These are phyloP conservation scores for Datura wrightii DNA, from an alignment of 257 asterid genomes.

Conservation along the genomic window DNA sequence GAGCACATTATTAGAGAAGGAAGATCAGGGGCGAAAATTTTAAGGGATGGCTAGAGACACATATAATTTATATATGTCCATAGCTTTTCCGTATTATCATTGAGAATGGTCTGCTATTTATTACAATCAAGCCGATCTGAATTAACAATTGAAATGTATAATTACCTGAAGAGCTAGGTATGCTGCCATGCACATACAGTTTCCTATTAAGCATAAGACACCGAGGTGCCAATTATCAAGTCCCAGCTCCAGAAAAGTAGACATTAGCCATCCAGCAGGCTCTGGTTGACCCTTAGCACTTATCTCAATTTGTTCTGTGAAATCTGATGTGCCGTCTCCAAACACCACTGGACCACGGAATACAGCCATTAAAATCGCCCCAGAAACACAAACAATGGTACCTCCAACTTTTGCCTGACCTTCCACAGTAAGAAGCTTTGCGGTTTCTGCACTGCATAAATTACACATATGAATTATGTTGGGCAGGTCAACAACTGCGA, in stretches of 20 bases:
- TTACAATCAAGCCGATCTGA: background rate
- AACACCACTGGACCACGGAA: slow-evolving; percentile 88
- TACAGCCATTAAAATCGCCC: slow-evolving; percentile 86
- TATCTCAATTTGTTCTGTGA: slow-evolving; percentile 59
- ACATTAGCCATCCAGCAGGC: slow-evolving; percentile 76
- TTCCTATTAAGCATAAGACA: slow-evolving; percentile 86
- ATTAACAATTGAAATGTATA: background rate
- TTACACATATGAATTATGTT: slow-evolving; percentile 44
- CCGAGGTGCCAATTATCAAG: slow-evolving; percentile 90
- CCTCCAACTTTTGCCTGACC: slow-evolving; percentile 96
- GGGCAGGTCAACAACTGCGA: slow-evolving; percentile 7
- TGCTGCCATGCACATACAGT: slow-evolving; percentile 93
- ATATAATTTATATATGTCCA: background rate
- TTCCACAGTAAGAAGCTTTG: slow-evolving; percentile 68
- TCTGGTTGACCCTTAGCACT: slow-evolving; percentile 88
- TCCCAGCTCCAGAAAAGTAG: slow-evolving; percentile 65
- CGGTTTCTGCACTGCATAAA: slow-evolving; percentile 88
- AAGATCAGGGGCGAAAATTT: background rate
- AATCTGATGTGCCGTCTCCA: slow-evolving; percentile 69
- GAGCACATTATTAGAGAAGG: slow-evolving; percentile 9
- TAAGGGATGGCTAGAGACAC: background rate
- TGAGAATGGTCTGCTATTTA: background rate
- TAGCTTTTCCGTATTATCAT: background rate
- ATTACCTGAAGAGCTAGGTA: slow-evolving; percentile 90
- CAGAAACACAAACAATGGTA: slow-evolving; percentile 82